These are phyloP conservation scores for Taiozyma sp. DNA, from an alignment of 1,139 yeast genomes.

Conservation along the genomic window DNA sequence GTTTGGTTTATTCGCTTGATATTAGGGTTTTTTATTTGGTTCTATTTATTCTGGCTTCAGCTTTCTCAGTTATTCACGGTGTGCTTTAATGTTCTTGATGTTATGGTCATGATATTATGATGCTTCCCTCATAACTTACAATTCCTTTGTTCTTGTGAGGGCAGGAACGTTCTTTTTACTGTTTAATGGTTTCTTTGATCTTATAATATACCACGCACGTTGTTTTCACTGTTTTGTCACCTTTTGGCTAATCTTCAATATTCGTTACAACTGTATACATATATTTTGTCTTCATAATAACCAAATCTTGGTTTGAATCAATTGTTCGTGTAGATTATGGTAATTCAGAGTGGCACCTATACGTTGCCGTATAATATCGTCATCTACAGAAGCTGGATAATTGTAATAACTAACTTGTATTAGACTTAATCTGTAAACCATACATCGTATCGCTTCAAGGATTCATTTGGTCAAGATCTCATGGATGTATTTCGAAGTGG, in stretches of 20 bases:
- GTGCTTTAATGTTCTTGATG: neutral
- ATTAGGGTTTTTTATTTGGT: neutral
- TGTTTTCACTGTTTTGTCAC: neutral
- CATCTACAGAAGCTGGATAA: neutral
- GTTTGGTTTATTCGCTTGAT: neutral
- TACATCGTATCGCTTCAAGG: too few species aligned
- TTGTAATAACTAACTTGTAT: neutral
- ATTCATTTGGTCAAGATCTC: conserved; percentile 7
- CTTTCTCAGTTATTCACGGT: neutral
- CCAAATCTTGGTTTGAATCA: neutral
- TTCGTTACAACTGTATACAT: neutral
- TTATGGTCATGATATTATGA: neutral
- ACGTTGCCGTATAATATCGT: too few species aligned
- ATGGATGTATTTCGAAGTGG: conserved; percentile 29
- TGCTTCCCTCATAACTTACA: neutral
- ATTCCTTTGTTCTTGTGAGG: neutral
- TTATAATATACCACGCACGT: neutral
- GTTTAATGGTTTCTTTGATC: neutral
- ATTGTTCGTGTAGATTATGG: neutral
- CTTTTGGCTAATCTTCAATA: neutral
- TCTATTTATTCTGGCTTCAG: neutral
- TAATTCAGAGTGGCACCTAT: too few species aligned
- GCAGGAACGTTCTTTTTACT: neutral
- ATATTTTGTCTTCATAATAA: neutral
- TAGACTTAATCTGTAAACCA: neutral